These are phyloP conservation scores for Solanum piurae DNA, from an alignment of 257 asterid genomes.

Conservation along the genomic window DNA sequence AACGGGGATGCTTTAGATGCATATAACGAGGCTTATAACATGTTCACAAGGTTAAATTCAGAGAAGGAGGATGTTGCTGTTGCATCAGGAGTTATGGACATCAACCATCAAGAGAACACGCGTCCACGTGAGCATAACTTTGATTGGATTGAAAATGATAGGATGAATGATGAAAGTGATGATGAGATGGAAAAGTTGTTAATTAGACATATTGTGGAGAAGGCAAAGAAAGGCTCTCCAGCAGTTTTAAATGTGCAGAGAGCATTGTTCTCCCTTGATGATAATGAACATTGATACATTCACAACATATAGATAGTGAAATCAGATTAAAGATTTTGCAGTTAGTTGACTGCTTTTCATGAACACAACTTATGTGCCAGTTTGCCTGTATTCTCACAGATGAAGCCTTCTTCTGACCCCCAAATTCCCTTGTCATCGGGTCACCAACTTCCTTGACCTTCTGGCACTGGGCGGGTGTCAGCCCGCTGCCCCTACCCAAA, in stretches of 20 bases:
- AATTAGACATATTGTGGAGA: constrained; percentile 72
- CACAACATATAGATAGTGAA: not conserved
- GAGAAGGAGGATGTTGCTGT: constrained; percentile 39
- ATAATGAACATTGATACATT: constrained; percentile 18
- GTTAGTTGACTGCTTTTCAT: not conserved
- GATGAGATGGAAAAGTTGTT: constrained; percentile 80
- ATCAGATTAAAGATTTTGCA: not conserved
- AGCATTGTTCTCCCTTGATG: constrained; percentile 40
- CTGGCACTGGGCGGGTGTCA: not conserved
- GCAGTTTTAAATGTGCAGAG: constrained; percentile 67
- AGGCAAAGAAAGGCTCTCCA: constrained; percentile 86
- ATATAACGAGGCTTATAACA: constrained; percentile 44
- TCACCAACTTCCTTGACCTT: not conserved
- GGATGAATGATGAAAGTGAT: constrained; percentile 14
- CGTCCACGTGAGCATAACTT: not conserved
- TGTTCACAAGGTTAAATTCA: constrained; percentile 30
- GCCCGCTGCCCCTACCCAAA: not conserved
- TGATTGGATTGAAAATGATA: constrained; percentile 8
- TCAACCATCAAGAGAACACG: constrained; percentile 8
- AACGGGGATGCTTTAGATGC: constrained; percentile 57
- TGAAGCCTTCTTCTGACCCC: not conserved
- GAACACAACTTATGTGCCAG: not conserved
- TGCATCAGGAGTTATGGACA: not conserved
- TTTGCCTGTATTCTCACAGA: not conserved
- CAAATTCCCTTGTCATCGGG: not conserved